These are phyloP conservation scores for Nyssa sinensis DNA, from an alignment of 148 eudicot genomes.

Conservation along the genomic window DNA sequence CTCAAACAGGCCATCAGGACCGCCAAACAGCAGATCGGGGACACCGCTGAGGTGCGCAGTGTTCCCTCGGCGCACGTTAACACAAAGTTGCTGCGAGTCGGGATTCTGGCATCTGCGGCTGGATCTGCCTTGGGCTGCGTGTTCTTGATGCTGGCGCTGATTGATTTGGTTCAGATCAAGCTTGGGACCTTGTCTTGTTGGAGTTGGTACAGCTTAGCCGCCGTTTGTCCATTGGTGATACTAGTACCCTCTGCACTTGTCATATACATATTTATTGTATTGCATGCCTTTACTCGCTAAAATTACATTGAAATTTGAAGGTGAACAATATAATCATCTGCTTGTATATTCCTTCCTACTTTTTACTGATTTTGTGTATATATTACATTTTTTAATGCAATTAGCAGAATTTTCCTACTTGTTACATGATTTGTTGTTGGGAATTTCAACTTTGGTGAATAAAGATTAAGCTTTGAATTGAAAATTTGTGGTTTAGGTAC, in stretches of 20 bases:
- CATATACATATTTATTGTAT: conserved; percentile 22
- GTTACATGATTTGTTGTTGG: not conserved
- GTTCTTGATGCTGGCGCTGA: conserved; percentile 30
- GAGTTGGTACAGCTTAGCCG: conserved; percentile 24
- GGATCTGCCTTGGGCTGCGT: conserved; percentile 33
- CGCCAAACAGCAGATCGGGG: not conserved
- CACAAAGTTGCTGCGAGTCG: conserved; percentile 19
- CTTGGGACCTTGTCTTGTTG: conserved; percentile 33
- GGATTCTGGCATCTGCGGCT: conserved; percentile 30
- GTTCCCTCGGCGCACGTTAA: conserved; percentile 16
- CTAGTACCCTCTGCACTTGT: conserved; percentile 34
- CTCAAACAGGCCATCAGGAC: conserved; percentile 38
- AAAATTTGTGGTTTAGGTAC: not conserved
- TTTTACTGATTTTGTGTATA: not conserved
- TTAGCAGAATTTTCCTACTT: too few species aligned
- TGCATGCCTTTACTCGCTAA: conserved; percentile 27
- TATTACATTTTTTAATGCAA: not conserved
- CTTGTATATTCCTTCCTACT: too few species aligned
- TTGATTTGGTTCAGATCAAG: conserved; percentile 35
- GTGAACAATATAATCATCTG: too few species aligned
- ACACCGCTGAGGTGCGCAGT: not conserved
- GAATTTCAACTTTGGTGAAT: not conserved
- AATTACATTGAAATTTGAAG: too few species aligned
- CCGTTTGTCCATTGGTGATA: conserved; percentile 20
- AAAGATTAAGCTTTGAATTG: not conserved